A percentile compares a stretch with the other conserved stretches of the same genome.
Conservation (phyloP, 1,284 basidiomycete genomes). For the Cutaneotrichosporon dermatis region DNA sequence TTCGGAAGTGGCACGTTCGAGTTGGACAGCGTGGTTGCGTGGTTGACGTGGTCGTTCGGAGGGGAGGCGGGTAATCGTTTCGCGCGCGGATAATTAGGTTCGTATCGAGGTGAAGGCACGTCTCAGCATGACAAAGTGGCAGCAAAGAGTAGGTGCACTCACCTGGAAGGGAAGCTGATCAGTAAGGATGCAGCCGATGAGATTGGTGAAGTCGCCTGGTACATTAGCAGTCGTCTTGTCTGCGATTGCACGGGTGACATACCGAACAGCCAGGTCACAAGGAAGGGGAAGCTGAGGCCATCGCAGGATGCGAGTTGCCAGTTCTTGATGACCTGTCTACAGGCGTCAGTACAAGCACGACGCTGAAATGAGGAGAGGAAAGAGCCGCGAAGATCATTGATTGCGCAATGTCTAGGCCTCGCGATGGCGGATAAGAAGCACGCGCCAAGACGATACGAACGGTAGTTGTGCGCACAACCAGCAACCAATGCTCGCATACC, state of each 20-base stretch:
- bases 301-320: conserved; percentile 67
- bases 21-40: too few relatives aligned
- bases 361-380: too few relatives aligned
- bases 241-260: conserved; percentile 26
- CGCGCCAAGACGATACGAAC: conserved; percentile 54
- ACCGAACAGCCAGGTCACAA: conserved; percentile 86
- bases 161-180: conserved; percentile 92
- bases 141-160: conserved; percentile 27
- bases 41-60: too few relatives aligned
- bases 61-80: too few relatives aligned
- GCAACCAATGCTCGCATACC: conserved; percentile 72
- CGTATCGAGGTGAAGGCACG: not conserved
- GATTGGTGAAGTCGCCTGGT: conserved; percentile 80
- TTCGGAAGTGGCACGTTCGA: too few relatives aligned
- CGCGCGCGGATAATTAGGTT: too few relatives aligned
- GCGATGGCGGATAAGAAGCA: not conserved
- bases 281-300: conserved; percentile 80
- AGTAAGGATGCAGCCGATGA: conserved; percentile 80
- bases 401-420: too few relatives aligned
- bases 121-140: too few relatives aligned
- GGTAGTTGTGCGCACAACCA: conserved; percentile 91
- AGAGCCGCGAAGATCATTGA: too few relatives aligned
- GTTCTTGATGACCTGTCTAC: conserved; percentile 77
- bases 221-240: too few relatives aligned
- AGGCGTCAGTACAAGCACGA: too few relatives aligned